Conservation (phyloP, 164 flowering plant species). For the Brasenia schreberi region DNA sequence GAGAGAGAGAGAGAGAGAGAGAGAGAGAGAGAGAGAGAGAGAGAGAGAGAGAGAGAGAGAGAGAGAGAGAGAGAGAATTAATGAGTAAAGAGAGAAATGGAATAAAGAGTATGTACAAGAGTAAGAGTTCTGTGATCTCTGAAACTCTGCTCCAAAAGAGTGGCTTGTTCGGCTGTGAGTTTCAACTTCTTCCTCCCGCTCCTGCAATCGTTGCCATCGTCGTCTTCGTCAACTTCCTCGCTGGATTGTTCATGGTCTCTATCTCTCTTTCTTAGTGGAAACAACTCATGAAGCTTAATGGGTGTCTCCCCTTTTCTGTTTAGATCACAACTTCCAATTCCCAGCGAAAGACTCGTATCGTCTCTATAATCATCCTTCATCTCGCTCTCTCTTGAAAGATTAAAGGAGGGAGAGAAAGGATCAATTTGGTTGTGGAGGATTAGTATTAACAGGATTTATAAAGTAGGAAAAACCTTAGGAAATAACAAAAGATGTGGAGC, state of each 20-base stretch:
- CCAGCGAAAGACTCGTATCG: slow-evolving; percentile 9
- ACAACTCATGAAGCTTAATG: slow-evolving; percentile 10
- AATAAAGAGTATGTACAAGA: slow-evolving; percentile 17
- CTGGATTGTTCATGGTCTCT: slow-evolving; percentile 2
- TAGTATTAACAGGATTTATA: too few species aligned
- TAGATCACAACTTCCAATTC: slow-evolving; percentile 1
- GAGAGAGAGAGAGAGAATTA: background rate
- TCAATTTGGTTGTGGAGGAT: too few species aligned
- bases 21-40: too few species aligned
- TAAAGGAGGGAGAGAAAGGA: too few species aligned
- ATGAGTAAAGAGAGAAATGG: too few species aligned
- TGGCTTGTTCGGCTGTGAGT: slow-evolving; percentile 30
- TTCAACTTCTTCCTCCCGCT: slow-evolving; percentile 23
- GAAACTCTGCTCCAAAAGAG: slow-evolving; percentile 33
- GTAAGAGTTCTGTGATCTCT: slow-evolving; percentile 32
- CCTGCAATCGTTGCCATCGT: background rate
- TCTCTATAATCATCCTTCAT: slow-evolving; percentile 6
- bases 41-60: background rate
- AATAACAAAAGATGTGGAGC: too few species aligned
- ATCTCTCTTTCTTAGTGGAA: slow-evolving; percentile 7
- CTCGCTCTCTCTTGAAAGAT: background rate
- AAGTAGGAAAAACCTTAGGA: too few species aligned
- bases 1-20: too few species aligned
- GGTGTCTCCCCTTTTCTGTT: background rate
- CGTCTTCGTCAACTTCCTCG: slow-evolving; percentile 5